Evolutionary conservation across 805 yeast species (phyloP), one percentile per base, ranked within the genome.

Genomic region (Candida khao-thaluensis): DNA sequence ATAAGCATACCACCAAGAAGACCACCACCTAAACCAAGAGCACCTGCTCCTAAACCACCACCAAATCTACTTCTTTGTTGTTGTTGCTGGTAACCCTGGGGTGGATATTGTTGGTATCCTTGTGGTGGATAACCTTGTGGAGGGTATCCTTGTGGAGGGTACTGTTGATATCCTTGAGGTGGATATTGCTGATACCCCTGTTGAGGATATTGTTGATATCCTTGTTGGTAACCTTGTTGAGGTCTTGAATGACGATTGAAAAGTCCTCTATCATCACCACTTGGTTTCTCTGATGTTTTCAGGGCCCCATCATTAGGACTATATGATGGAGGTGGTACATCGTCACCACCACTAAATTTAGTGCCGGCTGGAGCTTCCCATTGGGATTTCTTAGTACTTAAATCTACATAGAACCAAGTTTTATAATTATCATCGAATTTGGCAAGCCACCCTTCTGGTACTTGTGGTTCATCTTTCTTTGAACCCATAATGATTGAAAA

Each of bases 331-430:
- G 82, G 81, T 2, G 70, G 68, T 2, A 53, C 59, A 7, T 51
- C 62, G 3, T 42, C 51, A 7, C 44, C 40, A 3, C 16, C 31
- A 14, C 24, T 35, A 56, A 75, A 74, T 1, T 49, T 56, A 0
- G 86, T 77, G 2, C 60, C 58, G 23, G 25, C 42, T 11, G 96
- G 97, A 10, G 81, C 78, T 38, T 86, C 95, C 98, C 98, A 91
- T 60, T 89, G 96, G 0, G 96, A 86, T 49, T 77, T 68, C 43
- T 85, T 82, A 10, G 86, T 76, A 11, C 70, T 53, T 47, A 85
- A 63, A 51, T 88, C 71, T n/a, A 91, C 95, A 53, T 81, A 91
- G 59, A 81, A 91, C 81, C 82, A 87, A 2, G 84, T 77, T 35
- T 73, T 70, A 56, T 84, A 84, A 41, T 80, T 69, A 8, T 79